Conservation (phyloP, 202 grass and related monocot genomes). For the Setaria viridis region DNA sequence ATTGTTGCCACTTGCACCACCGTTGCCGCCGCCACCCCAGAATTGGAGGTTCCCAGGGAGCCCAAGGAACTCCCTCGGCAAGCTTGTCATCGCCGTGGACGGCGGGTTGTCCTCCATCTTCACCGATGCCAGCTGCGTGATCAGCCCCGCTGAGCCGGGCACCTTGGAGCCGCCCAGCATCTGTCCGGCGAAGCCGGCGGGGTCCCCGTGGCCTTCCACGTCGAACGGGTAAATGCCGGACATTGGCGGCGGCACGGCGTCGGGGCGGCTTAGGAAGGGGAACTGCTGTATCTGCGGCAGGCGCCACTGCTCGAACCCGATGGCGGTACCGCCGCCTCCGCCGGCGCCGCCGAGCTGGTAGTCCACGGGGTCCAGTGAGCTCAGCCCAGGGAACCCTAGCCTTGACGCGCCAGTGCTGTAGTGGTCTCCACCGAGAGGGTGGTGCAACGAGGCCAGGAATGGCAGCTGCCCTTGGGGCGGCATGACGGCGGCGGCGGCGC, state of each 20-base stretch:
- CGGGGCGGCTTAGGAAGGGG: constrained; percentile 57
- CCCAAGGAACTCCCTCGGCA: constrained; percentile 62
- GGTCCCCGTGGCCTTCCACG: constrained; percentile 39
- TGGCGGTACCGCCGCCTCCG: background rate
- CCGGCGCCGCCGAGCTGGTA: constrained; percentile 59
- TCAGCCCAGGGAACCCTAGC: constrained; percentile 70
- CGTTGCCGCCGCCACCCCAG: constrained; percentile 55
- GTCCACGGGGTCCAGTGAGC: constrained; percentile 61
- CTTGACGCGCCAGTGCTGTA: constrained; percentile 54
- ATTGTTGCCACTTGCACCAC: constrained; percentile 23
- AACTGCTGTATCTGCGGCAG: constrained; percentile 76
- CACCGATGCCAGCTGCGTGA: constrained; percentile 71
- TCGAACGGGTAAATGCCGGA: constrained; percentile 62
- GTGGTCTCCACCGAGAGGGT: constrained; percentile 51
- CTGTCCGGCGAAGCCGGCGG: constrained; percentile 43
- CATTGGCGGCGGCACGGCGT: constrained; percentile 48
- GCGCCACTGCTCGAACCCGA: constrained; percentile 79
- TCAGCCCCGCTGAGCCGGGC: constrained; percentile 53
- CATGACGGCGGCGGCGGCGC: constrained; percentile 38
- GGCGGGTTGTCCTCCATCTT: constrained; percentile 77
- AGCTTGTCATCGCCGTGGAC: constrained; percentile 40
- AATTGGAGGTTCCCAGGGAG: constrained; percentile 72
- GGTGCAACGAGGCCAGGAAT: constrained; percentile 72
- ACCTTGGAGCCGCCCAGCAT: constrained; percentile 52
- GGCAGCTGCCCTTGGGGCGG: constrained; percentile 57